Base-by-base conservation (phyloP, 2,329 filamentous ascomycete genomes). In the Gremmenia infestans region DNA sequence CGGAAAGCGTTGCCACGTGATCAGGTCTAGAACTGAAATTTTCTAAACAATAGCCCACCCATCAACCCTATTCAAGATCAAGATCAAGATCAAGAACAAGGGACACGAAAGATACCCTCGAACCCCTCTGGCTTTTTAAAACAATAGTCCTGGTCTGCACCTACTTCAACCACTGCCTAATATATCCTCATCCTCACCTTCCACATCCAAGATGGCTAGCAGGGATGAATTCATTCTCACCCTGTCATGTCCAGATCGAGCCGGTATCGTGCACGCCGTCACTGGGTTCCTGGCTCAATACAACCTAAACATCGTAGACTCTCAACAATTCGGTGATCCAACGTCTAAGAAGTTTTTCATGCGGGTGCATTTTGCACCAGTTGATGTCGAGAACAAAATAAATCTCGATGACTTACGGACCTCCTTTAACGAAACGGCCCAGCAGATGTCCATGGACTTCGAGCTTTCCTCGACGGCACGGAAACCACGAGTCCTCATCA, bases 261-360 rank as follows among this genome's bases (percentile, higher is more conserved):
- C 89, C 25, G 89, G 89, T 71, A 93, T 94, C 70, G 87, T 94
- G 60, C 88, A 93, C 72, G 87, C 88, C 54, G 89, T 94, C 63
- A 93, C 89, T 7, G 88, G 85, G 60, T 79, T 93, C 65, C 81
- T 94, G 60, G 87, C 88, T 48, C 74, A 80, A 59, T 81, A 89
- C 71, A 81, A 83, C 66, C 80, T 92, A 74, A 94, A 91, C 73
- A 89, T 94, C 70, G 77, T 93, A 61, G 88, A 94, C 73, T 81
- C 91, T 61, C 89, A 91, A 74, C 89, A 94, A 74, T 94, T 90
- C 77, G 88, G 85, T 43, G 89, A 93, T 73, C 82, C 85, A 25
- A 81, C 78, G 23, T 88, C 86, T 19, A 76, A 88, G 69, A 86
- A 81, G 56, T 94, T 94, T 78, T 94, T 94, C 76, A 93, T 94